Percentiles rank a stretch among this genome's conserved stretches.
phyloP scores from a whole-genome alignment of 176 grass and related monocot species.

The Carex cristatella region DNA sequence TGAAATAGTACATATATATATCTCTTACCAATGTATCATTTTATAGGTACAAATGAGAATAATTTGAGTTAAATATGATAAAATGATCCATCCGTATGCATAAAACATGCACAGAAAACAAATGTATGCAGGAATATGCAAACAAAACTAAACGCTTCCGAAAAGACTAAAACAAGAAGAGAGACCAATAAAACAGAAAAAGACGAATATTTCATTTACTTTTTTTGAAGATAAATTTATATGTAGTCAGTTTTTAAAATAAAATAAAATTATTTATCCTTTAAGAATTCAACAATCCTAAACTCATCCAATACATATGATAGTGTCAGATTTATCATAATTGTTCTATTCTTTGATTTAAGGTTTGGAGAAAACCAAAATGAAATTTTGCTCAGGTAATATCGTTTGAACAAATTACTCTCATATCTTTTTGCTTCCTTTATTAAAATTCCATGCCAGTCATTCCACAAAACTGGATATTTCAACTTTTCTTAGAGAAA shows the following conservation, averaged over 20 bases:
- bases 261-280: background rate
- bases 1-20: no score
- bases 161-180: background rate
- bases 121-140: background rate
- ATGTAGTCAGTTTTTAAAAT: background rate
- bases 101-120: background rate
- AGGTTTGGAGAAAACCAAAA: no score
- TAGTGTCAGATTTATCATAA: no score
- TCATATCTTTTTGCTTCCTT: no score
- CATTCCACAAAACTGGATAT: no score
- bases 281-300: background rate
- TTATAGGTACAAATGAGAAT: background rate
- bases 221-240: background rate
- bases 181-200: background rate
- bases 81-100: background rate
- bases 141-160: background rate
- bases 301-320: no score
- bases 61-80: background rate
- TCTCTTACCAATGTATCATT: background rate
- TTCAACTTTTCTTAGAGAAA: no score
- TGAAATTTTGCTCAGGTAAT: no score
- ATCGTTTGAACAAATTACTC: no score
- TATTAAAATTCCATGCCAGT: no score
- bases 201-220: background rate
- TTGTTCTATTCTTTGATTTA: no score